phyloP scores from a whole-genome alignment of 371 early-diverging fungal species.

The Mucor sp. region DNA sequence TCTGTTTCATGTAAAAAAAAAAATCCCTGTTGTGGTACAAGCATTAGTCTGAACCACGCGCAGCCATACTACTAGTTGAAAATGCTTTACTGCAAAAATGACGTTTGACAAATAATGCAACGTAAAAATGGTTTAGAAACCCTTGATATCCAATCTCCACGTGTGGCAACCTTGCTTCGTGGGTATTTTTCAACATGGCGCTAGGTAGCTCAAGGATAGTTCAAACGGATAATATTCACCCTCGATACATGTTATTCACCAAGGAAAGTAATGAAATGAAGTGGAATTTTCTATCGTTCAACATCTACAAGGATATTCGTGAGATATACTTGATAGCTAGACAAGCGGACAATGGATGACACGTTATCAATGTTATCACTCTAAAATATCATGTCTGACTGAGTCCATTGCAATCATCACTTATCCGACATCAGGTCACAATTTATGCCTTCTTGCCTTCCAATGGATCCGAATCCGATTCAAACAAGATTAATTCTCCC shows the following conservation, averaged over 20 bases:
- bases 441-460: conserved; percentile 4
- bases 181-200: not conserved
- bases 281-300: not conserved
- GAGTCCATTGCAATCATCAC: conserved; percentile 4
- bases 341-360: conserved; percentile 2
- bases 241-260: not conserved
- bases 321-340: not conserved
- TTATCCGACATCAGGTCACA: conserved; percentile 13
- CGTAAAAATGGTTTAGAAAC: conserved; percentile 3
- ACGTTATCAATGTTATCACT: conserved; percentile 11
- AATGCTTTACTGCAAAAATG: not conserved
- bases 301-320: not conserved
- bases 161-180: not conserved
- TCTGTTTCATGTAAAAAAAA: not conserved
- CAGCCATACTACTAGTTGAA: not conserved
- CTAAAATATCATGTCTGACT: conserved; percentile 8
- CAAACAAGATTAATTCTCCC: conserved; percentile 2
- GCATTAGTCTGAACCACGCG: not conserved
- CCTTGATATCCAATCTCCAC: not conserved
- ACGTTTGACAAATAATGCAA: conserved; percentile 4
- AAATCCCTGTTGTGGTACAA: not conserved
- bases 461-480: conserved; percentile 10
- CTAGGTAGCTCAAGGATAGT: not conserved
- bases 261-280: not conserved
- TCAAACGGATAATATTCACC: not conserved